phyloP scores from a whole-genome alignment of 805 yeast genomes.

The Saccharomycopsis fermentans region DNA sequence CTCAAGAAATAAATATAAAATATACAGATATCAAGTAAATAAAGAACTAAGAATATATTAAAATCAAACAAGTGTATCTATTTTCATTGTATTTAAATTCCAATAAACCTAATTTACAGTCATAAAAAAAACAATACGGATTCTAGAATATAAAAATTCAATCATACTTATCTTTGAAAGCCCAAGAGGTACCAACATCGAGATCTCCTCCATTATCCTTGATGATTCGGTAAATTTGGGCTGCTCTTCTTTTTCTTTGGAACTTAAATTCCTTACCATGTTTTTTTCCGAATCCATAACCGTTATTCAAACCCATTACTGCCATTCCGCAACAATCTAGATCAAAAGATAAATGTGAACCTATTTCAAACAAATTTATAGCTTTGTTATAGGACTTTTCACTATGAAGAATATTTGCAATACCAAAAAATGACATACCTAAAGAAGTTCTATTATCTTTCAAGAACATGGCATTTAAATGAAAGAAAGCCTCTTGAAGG shows the following conservation, averaged over 20 bases:
- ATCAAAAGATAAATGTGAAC: conserved; percentile 13
- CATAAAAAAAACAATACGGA: not conserved
- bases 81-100: not conserved
- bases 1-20: not conserved
- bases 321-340: conserved; percentile 18
- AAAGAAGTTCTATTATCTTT: conserved; percentile 18
- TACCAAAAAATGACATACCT: conserved; percentile 15
- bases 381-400: conserved; percentile 9
- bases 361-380: conserved; percentile 16
- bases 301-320: conserved; percentile 13
- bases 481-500: conserved; percentile 11
- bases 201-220: conserved; percentile 11
- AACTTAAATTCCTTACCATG: conserved; percentile 13
- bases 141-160: not conserved
- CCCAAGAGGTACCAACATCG: conserved; percentile 18
- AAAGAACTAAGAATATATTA: not conserved
- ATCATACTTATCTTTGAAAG: conserved; percentile 17
- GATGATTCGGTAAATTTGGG: conserved; percentile 17
- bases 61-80: not conserved
- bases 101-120: no score
- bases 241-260: conserved; percentile 14
- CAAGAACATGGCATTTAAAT: conserved; percentile 4
- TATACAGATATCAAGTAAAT: not conserved
- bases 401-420: conserved; percentile 14
- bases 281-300: conserved; percentile 17